Base-by-base conservation (phyloP, 768 basidiomycete species). In the Rhodotorula paludigena region DNA sequence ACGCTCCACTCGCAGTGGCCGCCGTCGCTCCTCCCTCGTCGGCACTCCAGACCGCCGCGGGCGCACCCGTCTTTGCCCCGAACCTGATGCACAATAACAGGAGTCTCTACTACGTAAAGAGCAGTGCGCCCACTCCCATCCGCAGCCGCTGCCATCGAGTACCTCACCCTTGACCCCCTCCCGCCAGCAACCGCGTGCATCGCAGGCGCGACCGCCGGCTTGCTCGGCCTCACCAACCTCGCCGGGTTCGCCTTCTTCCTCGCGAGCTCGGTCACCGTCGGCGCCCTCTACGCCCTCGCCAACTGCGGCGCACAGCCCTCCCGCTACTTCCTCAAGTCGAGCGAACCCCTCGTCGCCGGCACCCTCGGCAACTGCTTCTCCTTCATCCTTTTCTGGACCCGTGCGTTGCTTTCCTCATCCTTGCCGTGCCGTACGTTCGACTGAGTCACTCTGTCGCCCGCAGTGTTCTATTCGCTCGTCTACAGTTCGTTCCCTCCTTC, bases 201-300 rank as follows among this genome's bases (percentile, higher is more conserved):
- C 36, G 55, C 68, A 4, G 72, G 72, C 42, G 47, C 68, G 0
- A 44, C 55, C 30, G 64, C 72, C 28, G 72, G 72, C 3, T 16
- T 73, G 39, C 59, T 73, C 20, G 72, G 72, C 32, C 55, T 73
- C 18, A 73, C 72, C n/a, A 62, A 58, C 64, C 49, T 57, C 30
- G 1, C 25, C 25, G 72, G 72, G 8, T 73, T 73, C 59, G 44
- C 36, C 28, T 63, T 69, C 58, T 73, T 57, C 64, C 52, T 73
- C 62, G 5, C 60, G 20, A 33, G 62, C 8, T 49, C 58, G 20
- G 9, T 73, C 32, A 20, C 47, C 9, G 42, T 60, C 54, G 72
- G 72, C 32, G 30, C 18, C 18, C 20, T 28, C 15, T 73, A 57
- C 33, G 25, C 57, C 8, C 20, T 39, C 9, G 47, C 36, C 39